Evolutionary conservation across 768 basidiomycete species (phyloP).

Genomic region (Boletus sp.): DNA sequence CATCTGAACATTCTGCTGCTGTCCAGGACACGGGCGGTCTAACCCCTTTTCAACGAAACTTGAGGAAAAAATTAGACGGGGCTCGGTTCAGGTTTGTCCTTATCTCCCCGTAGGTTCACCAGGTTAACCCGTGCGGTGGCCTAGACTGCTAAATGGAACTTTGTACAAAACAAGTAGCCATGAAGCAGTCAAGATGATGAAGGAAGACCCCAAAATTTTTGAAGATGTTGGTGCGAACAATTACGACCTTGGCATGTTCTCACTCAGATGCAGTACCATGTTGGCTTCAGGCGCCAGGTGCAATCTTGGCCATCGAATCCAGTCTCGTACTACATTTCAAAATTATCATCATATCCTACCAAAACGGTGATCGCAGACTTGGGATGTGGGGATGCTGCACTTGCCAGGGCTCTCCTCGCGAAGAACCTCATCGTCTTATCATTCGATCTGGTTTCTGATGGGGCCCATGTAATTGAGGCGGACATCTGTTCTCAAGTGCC

Average conservation of each 20-base stretch:
- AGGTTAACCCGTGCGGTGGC: slow-evolving; percentile 5
- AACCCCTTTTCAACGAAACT: slow-evolving; percentile 69
- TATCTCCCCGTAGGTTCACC: not conserved
- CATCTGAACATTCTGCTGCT: slow-evolving; percentile 12
- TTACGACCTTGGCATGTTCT: slow-evolving; percentile 5
- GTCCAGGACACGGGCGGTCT: slow-evolving; percentile 33
- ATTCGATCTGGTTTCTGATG: slow-evolving; percentile 77
- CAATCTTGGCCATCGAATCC: slow-evolving; percentile 94
- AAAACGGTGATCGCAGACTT: slow-evolving; percentile 84
- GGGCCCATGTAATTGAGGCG: slow-evolving; percentile 78
- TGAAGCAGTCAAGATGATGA: slow-evolving; percentile 78
- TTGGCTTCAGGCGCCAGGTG: slow-evolving; percentile 88
- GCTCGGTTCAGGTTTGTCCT: slow-evolving; percentile 74
- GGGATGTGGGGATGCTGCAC: slow-evolving; percentile 91
- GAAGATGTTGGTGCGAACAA: slow-evolving; percentile 58
- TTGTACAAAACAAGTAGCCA: slow-evolving; percentile 84
- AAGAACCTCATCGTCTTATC: slow-evolving; percentile 69
- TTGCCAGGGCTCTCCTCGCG: slow-evolving; percentile 71
- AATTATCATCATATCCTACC: slow-evolving; percentile 59
- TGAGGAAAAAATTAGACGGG: slow-evolving; percentile 79
- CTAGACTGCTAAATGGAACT: slow-evolving; percentile 86
- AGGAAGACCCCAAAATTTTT: slow-evolving; percentile 74
- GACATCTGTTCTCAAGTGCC: slow-evolving; percentile 82
- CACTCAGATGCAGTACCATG: slow-evolving; percentile 70
- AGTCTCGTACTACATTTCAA: slow-evolving; percentile 72